A percentile compares a stretch with the other conserved stretches of the same genome.
These are phyloP conservation scores for Raphanus hybrid DNA, from an alignment of 441 rosid species.

Conservation along the genomic window DNA sequence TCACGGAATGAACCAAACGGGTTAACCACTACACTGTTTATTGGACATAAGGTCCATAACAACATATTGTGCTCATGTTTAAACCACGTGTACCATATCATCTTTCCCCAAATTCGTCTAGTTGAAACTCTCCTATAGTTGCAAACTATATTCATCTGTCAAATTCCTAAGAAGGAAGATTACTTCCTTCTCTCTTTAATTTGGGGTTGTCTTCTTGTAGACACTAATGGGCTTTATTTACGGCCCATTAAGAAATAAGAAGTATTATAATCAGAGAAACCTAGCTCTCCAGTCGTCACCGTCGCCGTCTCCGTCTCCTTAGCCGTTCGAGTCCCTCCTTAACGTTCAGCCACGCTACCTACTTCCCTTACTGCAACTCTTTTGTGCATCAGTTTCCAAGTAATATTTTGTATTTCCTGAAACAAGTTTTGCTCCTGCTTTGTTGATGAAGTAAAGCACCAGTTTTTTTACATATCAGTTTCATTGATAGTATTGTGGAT, in stretches of 20 bases:
- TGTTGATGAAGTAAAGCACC: neutral
- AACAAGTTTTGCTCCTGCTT: neutral
- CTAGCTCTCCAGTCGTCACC: conserved; percentile 20
- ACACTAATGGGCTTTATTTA: conserved; percentile 21
- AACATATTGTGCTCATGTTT: neutral
- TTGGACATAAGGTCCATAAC: neutral
- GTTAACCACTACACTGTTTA: neutral
- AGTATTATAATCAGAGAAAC: conserved; percentile 7
- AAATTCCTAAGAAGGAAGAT: neutral
- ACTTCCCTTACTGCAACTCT: neutral
- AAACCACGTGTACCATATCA: neutral
- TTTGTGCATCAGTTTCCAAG: neutral
- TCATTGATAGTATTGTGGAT: neutral
- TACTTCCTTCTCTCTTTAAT: neutral
- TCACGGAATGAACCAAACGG: neutral
- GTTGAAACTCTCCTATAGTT: neutral
- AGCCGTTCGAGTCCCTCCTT: conserved; percentile 15
- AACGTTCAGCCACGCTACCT: conserved; percentile 4
- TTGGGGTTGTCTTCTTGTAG: neutral
- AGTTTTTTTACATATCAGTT: neutral
- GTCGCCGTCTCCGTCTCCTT: conserved; percentile 27
- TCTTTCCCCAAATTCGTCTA: neutral
- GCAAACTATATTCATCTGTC: neutral
- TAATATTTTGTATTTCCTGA: conserved; percentile 5
- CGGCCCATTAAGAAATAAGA: conserved; percentile 13